Base-by-base conservation (phyloP, 306 rosid genomes). In the Rosa multiflora region DNA sequence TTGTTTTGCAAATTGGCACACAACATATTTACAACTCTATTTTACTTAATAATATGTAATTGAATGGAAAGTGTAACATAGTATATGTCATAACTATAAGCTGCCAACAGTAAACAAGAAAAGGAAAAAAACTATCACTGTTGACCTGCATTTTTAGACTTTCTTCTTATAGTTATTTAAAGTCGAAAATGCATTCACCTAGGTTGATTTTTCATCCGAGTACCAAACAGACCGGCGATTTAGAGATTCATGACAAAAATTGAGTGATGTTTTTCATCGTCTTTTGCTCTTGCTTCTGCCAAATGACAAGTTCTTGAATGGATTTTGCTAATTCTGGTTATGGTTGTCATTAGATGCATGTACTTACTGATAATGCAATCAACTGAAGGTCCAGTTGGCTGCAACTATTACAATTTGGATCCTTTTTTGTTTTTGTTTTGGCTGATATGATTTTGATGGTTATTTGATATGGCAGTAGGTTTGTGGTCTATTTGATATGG, bases 351-450 rank as follows among this genome's bases (percentile, higher is more conserved):
- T 58, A 26, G 26, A 59, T 39, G 14, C 26, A 80, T 61, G 12
- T 70, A 78, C 51, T 39, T 70, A 44, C 61, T 58, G 48, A 72
- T 53, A 53, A 43, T 14, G 13, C 39, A 52, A 68, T 44, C 29
- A 18, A 42, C 48, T 52, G 43, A 40, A 37, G 1, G 6, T 67
- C 35, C n/a, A 5, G 42, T 11, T 77, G 64, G 37, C 40, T 11
- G 56, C 52, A 17, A 32, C 44, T 15, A 35, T 14, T 39, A 15
- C 70, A 14, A 13, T 64, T 29, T 67, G 46, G 71, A 39, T 67
- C 26, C 4, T 15, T 67, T 39, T 39, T 18, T 20, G 29, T 10
- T 46, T 68, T 21, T 32, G 29, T 21, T 70, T 46, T 11, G 47
- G 47, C 47, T 43, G 47, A 43, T 43, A 43, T 0, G 47, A 43